Evolutionary conservation across 495 filamentous ascomycete species (phyloP), one percentile per base, ranked within the genome.

Genomic region (Aspergillus asperescens): DNA sequence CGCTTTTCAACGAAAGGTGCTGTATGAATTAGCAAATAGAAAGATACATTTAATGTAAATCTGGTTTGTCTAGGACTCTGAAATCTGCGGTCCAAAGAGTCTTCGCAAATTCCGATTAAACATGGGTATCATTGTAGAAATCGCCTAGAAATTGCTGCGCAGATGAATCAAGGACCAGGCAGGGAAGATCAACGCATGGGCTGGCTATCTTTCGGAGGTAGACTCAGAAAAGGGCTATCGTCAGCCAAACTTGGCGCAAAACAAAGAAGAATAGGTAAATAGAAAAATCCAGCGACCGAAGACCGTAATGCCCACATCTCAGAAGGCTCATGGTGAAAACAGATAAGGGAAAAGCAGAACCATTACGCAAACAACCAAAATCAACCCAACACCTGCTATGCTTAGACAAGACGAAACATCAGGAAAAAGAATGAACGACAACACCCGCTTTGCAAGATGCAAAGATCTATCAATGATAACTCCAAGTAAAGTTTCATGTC

Each of bases 41-140:
- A n/a, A n/a, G n/a, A n/a, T n/a, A n/a, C n/a, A n/a, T n/a, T n/a
- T n/a, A n/a, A n/a, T n/a, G n/a, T n/a, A n/a, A n/a, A n/a, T n/a
- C n/a, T n/a, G n/a, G n/a, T 4, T 45, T 31, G 18, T 35, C 16
- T 24, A 39, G 19, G 12, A 28, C 22, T 43, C 28, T 13, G 37
- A 16, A 43, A 25, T 25, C 50, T 40, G 23, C 18, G 31, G 41
- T 27, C 41, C 42, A 25, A 46, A 12, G 39, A 52, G 40, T 2
- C 27, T 39, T 31, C 34, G 34, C 41, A 50, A 18, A 20, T 28
- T 43, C 34, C 19, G 12, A 50, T 20, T 32, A 45, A 61, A 63
- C 54, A 50, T 64, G 69, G 69, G 69, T 72, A 72, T 72, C 67
- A 70, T 69, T 61, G 57, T 18, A 32, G 24, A 58, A 48, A 35